phyloP scores from a whole-genome alignment of 371 early-diverging fungal genomes.

The Thermomucor indicae-seudaticae region DNA sequence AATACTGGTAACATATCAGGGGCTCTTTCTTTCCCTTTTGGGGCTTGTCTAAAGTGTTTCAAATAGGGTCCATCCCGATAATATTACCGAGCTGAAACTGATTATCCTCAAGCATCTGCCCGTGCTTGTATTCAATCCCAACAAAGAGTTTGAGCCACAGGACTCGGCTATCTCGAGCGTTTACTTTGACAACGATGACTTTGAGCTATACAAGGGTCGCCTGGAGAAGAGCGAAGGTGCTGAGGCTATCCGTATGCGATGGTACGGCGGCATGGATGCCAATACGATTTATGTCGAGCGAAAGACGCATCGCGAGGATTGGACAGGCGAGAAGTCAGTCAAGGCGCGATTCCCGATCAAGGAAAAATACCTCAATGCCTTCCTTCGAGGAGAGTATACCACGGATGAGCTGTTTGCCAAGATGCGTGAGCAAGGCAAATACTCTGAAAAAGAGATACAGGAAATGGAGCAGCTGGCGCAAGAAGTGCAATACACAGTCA shows the following conservation, averaged over 20 bases:
- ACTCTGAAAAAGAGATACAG: slow-evolving; percentile 80
- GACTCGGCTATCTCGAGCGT: slow-evolving; percentile 96
- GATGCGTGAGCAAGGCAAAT: slow-evolving; percentile 76
- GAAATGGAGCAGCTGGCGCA: slow-evolving; percentile 76
- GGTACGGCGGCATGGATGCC: slow-evolving; percentile 91
- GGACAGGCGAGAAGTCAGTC: slow-evolving; percentile 96
- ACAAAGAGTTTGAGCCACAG: slow-evolving; percentile 64
- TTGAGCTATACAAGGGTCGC: slow-evolving; percentile 93
- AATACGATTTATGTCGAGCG: slow-evolving; percentile 96
- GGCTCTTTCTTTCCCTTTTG: background rate
- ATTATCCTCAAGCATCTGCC: slow-evolving; percentile 95
- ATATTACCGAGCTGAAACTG: slow-evolving; percentile 95
- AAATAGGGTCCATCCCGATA: slow-evolving; percentile 97
- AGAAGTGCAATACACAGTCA: slow-evolving; percentile 81
- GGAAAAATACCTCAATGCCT: slow-evolving; percentile 91
- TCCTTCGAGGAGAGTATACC: slow-evolving; percentile 79
- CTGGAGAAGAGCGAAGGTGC: slow-evolving; percentile 95
- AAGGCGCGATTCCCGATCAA: slow-evolving; percentile 97
- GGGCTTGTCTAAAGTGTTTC: no score
- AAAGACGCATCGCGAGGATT: slow-evolving; percentile 98
- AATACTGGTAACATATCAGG: slow-evolving; percentile 77
- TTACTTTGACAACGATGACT: slow-evolving; percentile 96
- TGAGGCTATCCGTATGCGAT: slow-evolving; percentile 91
- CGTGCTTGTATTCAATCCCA: slow-evolving; percentile 90
- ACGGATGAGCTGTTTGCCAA: slow-evolving; percentile 79